These are phyloP conservation scores for Fagopyrum homotropicum DNA, from an alignment of 148 eudicot species.

Conservation along the genomic window DNA sequence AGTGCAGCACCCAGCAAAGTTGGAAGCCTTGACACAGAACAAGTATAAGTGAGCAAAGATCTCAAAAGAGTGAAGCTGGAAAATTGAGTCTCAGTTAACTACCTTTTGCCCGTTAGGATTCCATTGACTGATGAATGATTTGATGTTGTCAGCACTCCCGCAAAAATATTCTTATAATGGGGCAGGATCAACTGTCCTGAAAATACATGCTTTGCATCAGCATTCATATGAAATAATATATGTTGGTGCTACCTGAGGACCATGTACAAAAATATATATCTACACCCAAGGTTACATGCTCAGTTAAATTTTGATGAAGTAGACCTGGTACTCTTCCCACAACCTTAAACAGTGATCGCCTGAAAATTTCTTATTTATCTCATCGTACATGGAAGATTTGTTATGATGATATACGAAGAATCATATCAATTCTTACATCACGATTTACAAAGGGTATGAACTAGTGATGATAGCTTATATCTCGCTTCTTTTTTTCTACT, in stretches of 20 bases:
- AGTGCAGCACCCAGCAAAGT: slow-evolving; percentile 28
- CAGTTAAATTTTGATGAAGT: neutral
- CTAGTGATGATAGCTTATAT: neutral
- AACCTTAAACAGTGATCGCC: neutral
- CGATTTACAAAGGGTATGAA: neutral
- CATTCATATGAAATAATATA: neutral
- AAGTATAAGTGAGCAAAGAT: neutral
- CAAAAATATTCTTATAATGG: slow-evolving; percentile 37
- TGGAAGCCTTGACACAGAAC: slow-evolving; percentile 33
- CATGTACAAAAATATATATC: neutral
- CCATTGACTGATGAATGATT: slow-evolving; percentile 53
- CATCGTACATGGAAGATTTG: neutral
- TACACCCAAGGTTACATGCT: neutral
- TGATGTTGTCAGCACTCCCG: slow-evolving; percentile 39
- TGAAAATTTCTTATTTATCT: neutral
- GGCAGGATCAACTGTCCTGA: slow-evolving; percentile 69
- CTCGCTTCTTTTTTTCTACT: neutral
- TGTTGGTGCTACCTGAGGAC: neutral
- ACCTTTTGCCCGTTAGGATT: slow-evolving; percentile 85
- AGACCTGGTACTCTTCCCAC: neutral
- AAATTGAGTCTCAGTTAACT: slow-evolving; percentile 5
- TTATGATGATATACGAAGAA: neutral
- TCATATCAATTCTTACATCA: neutral
- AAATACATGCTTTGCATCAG: slow-evolving; percentile 15
- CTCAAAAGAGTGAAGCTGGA: neutral